phyloP scores from a whole-genome alignment of 306 rosid genomes.

The Canavalia gladiata region DNA sequence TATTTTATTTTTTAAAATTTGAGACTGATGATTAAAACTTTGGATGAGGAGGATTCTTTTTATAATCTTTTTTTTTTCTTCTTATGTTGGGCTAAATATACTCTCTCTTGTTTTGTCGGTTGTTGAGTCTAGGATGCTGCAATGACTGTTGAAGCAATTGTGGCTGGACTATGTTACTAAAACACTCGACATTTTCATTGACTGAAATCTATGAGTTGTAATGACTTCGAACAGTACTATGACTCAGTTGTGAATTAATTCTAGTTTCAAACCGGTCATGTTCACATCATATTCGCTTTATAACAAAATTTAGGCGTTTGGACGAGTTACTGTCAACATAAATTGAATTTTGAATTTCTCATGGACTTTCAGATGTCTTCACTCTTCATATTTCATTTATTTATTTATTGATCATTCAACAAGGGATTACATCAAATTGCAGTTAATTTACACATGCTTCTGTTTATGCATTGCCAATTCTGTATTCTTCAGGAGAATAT shows the following conservation, averaged over 20 bases:
- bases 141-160: too few relatives aligned
- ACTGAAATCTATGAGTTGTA: too few relatives aligned
- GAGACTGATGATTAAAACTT: too few relatives aligned
- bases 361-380: conserved; percentile 16
- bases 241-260: background rate
- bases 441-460: conserved; percentile 26
- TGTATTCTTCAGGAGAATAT: conserved; percentile 18
- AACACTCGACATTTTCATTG: too few relatives aligned
- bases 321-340: background rate
- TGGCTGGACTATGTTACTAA: too few relatives aligned
- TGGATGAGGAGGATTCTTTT: too few relatives aligned
- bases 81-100: too few relatives aligned
- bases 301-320: background rate
- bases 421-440: background rate
- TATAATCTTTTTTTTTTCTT: too few relatives aligned
- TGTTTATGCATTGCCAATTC: conserved; percentile 41
- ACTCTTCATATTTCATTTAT: background rate
- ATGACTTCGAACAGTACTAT: too few relatives aligned
- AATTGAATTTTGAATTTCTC: conserved; percentile 10
- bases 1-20: too few relatives aligned
- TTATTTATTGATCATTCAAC: background rate
- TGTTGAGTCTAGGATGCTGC: too few relatives aligned
- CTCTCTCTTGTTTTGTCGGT: too few relatives aligned
- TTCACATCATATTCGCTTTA: background rate
- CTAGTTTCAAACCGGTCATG: conserved; percentile 6